Evolutionary conservation across 805 yeast genomes (phyloP).

Genomic region (Yarrowia keelungensis): DNA sequence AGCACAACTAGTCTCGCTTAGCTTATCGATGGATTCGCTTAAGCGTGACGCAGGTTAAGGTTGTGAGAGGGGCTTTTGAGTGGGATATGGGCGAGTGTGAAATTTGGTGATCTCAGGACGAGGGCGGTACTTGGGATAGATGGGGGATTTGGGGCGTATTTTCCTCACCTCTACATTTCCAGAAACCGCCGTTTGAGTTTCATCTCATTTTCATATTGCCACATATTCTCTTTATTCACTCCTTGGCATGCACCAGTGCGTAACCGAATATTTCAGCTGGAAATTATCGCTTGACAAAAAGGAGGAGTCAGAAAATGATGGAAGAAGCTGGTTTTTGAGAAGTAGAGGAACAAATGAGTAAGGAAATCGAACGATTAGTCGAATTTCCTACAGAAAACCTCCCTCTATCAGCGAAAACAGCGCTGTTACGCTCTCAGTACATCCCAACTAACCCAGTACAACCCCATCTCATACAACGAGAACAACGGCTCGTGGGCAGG

Average conservation of each 20-base stretch:
- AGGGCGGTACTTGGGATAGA: not conserved
- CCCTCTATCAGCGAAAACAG: not conserved
- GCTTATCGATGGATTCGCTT: constrained; percentile 26
- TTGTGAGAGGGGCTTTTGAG: not conserved
- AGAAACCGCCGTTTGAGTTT: no score
- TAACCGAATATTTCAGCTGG: no score
- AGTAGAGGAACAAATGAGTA: no score
- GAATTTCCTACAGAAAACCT: not conserved
- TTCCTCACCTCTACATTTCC: no score
- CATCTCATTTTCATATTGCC: not conserved
- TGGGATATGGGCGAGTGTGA: not conserved
- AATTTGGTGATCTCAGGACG: not conserved
- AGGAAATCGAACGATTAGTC: not conserved
- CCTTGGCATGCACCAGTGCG: not conserved
- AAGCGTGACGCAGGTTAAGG: constrained; percentile 31
- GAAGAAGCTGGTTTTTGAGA: no score
- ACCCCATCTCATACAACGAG: constrained; percentile 36
- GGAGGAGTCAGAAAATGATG: no score
- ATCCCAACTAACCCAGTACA: constrained; percentile 1
- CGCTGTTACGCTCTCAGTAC: no score
- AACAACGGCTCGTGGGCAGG: constrained; percentile 77
- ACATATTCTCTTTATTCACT: no score
- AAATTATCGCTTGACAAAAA: not conserved
- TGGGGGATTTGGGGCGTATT: not conserved
- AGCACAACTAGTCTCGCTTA: constrained; percentile 3